These are phyloP conservation scores for Coemansia sp. DNA, from an alignment of 192 early-diverging fungal genomes.

Conservation along the genomic window DNA sequence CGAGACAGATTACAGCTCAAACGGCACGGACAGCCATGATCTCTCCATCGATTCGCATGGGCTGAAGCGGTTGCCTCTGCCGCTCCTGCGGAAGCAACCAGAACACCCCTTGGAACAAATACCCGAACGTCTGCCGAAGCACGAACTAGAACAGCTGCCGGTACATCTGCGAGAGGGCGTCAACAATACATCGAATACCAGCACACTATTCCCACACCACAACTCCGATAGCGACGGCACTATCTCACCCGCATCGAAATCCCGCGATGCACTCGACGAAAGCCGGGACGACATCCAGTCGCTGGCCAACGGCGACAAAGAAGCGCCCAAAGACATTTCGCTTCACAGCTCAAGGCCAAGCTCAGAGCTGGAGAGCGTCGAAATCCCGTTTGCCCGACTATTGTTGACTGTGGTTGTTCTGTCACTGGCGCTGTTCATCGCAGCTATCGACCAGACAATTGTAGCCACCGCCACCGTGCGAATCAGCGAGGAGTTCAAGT, in stretches of 20 bases:
- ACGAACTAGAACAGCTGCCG: not conserved
- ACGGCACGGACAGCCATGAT: not conserved
- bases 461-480: conserved; percentile 68
- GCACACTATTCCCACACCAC: conserved; percentile 3
- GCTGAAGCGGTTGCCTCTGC: not conserved
- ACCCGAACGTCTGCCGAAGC: not conserved
- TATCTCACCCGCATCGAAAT: not conserved
- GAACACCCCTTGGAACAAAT: not conserved
- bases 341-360: conserved; percentile 22
- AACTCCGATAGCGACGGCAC: not conserved
- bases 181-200: conserved; percentile 1
- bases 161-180: not conserved
- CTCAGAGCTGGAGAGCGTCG: not conserved
- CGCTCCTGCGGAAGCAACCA: not conserved
- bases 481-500: conserved; percentile 66
- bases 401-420: conserved; percentile 37
- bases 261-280: conserved; percentile 6
- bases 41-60: not conserved
- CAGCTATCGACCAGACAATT: conserved; percentile 75
- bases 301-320: not conserved
- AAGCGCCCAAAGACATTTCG: conserved; percentile 16
- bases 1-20: not conserved
- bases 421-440: conserved; percentile 64
- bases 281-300: conserved; percentile 5
- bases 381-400: conserved; percentile 34